A percentile compares a stretch with the other conserved stretches of the same genome.
Conservation (phyloP, 345 rosid species). For the Bruguiera gymnorhiza region DNA sequence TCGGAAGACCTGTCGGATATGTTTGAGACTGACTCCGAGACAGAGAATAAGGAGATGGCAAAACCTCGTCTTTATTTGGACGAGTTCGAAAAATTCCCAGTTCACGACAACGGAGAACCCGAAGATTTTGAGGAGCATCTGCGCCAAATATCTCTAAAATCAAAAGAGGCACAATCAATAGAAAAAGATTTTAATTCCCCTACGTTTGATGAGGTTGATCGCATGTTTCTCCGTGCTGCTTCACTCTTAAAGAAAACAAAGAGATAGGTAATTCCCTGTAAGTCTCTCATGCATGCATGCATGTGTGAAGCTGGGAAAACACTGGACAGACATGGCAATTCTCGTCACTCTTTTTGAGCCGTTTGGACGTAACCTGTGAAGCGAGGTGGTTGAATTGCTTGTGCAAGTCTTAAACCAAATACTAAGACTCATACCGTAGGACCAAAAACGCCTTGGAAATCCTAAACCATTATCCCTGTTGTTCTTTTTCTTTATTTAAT, state of each 20-base stretch:
- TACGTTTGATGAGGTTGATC: constrained; percentile 72
- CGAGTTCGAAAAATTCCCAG: constrained; percentile 66
- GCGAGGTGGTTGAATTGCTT: too few species aligned
- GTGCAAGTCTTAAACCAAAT: too few species aligned
- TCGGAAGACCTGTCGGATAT: constrained; percentile 81
- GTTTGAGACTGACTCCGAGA: constrained; percentile 73
- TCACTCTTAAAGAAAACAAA: constrained; percentile 62
- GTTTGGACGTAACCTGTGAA: too few species aligned
- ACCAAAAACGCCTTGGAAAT: too few species aligned
- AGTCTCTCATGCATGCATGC: too few species aligned
- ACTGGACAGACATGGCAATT: background rate
- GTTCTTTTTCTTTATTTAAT: too few species aligned
- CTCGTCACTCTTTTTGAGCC: too few species aligned
- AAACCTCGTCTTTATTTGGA: constrained; percentile 61
- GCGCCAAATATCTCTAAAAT: constrained; percentile 32
- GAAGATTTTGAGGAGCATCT: constrained; percentile 55
- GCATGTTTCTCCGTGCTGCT: constrained; percentile 79
- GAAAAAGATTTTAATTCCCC: constrained; percentile 43
- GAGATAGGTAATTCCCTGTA: constrained; percentile 19
- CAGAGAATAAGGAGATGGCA: constrained; percentile 44
- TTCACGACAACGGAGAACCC: constrained; percentile 37
- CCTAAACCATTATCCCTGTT: too few species aligned
- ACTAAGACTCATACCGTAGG: too few species aligned
- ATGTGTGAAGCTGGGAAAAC: background rate
- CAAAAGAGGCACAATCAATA: constrained; percentile 20